Base-by-base conservation (phyloP, 805 yeast species). In the Wickerhamiella spandovensis region DNA sequence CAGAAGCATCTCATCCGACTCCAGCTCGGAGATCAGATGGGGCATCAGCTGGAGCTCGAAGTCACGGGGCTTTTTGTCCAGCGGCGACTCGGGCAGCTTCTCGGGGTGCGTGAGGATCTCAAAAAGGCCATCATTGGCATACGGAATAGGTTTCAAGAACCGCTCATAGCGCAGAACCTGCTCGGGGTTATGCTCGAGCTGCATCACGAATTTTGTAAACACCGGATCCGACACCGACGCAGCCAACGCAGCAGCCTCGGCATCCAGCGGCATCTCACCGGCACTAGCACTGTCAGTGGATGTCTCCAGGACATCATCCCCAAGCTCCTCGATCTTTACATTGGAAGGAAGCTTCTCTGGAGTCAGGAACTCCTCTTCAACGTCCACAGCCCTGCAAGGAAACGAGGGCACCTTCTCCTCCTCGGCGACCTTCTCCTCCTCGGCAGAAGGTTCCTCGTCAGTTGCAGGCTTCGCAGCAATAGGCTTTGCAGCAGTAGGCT, bases 11-110 rank as follows among this genome's bases (percentile, higher is more conserved):
- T 57, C 67, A 47, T 64, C 68, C 15, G 64, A 60, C 62, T 90
- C 97, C 44, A 92, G 71, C 59, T 86, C 90, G 47, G 85, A 71
- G 48, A 92, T 90, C 48, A 88, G 78, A 63, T 86, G 86, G 2
- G 98, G 98, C 97, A 90, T 90, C 49, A 92, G 65, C 63, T 92
- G 98, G 51, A 90, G 67, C 65, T 92, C 98, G 61, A 87, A 84
- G 42, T 18, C 81, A 72, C 32, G 79, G 66, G 56, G 48, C 3
- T 57, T 51, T 9, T 59, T 56, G 6, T 86, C 85, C 53, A 82
- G 76, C 56, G 68, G 79, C 1, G 75, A 74, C 3, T 85, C 84
- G 0, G 95, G 87, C 9, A 84, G 67, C 10, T 65, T 51, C 60
- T 61, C 5, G 55, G 60, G 42, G 10, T 57, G 52, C 13, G 78